Conservation (phyloP, 345 rosid genomes). For the Gossypium rotundifolium region DNA sequence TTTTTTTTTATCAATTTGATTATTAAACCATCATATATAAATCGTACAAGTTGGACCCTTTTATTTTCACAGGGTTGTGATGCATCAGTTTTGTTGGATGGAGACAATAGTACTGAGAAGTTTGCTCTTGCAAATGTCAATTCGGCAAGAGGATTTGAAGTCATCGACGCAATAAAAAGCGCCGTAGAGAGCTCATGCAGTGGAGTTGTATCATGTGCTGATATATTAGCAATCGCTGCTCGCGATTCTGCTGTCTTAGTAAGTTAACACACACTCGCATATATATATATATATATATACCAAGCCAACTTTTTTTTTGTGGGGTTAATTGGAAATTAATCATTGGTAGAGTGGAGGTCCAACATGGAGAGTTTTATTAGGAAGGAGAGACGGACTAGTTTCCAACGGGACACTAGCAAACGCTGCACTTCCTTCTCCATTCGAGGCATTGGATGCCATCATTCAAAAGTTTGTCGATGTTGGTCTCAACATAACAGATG, state of each 20-base stretch:
- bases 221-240: constrained; percentile 64
- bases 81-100: constrained; percentile 27
- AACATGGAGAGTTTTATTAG: constrained; percentile 57
- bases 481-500: constrained; percentile 52
- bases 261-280: constrained; percentile 17
- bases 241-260: constrained; percentile 66
- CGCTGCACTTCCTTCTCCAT: constrained; percentile 51
- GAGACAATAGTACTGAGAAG: constrained; percentile 32
- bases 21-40: background rate
- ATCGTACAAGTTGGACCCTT: no score
- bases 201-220: constrained; percentile 72
- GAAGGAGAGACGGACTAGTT: constrained; percentile 66
- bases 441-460: constrained; percentile 38
- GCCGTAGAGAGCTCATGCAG: constrained; percentile 64
- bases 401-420: constrained; percentile 58
- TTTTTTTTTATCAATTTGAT: background rate
- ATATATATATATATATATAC: background rate
- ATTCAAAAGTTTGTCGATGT: constrained; percentile 48
- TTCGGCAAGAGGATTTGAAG: constrained; percentile 30
- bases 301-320: background rate
- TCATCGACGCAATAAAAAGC: constrained; percentile 36
- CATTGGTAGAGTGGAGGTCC: constrained; percentile 74
- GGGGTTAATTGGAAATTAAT: background rate
- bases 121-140: constrained; percentile 11
- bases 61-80: constrained; percentile 23